Evolutionary conservation across 768 basidiomycete genomes (phyloP).

Genomic region (Chalciporus piperatus): DNA sequence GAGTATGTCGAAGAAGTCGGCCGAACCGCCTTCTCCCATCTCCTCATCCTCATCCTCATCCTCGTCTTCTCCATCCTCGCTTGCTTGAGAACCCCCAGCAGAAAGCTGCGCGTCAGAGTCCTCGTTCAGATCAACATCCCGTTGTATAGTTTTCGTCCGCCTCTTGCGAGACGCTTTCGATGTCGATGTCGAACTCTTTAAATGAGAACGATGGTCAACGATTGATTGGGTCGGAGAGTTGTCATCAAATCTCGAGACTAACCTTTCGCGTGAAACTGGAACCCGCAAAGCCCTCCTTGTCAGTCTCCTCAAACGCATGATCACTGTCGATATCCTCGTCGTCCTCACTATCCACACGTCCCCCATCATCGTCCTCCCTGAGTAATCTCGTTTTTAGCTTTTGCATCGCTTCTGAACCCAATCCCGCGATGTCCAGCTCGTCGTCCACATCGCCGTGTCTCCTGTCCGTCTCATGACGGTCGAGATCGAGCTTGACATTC

Average conservation of each 20-base stretch:
- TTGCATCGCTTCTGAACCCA: conserved; percentile 29
- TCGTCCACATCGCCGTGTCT: conserved; percentile 35
- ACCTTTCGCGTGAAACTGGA: conserved; percentile 40
- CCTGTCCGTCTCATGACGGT: conserved; percentile 48
- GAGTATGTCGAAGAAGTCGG: conserved; percentile 60
- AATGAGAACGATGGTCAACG: background rate
- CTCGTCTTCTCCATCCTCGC: conserved; percentile 7
- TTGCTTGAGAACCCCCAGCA: conserved; percentile 17
- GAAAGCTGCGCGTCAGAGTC: conserved; percentile 35
- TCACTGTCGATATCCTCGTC: conserved; percentile 89
- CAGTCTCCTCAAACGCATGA: conserved; percentile 78
- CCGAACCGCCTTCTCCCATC: conserved; percentile 46
- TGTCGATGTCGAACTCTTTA: conserved; percentile 24
- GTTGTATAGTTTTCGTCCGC: conserved; percentile 31
- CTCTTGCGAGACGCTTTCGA: conserved; percentile 17
- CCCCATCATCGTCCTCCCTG: conserved; percentile 45
- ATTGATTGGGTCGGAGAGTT: background rate
- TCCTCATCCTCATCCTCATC: conserved; percentile 41
- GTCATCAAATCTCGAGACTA: background rate
- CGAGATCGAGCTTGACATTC: conserved; percentile 52
- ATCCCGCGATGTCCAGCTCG: conserved; percentile 36
- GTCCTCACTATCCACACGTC: conserved; percentile 57
- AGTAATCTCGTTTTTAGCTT: conserved; percentile 46
- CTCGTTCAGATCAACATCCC: conserved; percentile 68
- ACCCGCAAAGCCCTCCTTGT: conserved; percentile 74